phyloP scores from a whole-genome alignment of 2,329 filamentous ascomycete genomes.

The Botrytis pseudocinerea region DNA sequence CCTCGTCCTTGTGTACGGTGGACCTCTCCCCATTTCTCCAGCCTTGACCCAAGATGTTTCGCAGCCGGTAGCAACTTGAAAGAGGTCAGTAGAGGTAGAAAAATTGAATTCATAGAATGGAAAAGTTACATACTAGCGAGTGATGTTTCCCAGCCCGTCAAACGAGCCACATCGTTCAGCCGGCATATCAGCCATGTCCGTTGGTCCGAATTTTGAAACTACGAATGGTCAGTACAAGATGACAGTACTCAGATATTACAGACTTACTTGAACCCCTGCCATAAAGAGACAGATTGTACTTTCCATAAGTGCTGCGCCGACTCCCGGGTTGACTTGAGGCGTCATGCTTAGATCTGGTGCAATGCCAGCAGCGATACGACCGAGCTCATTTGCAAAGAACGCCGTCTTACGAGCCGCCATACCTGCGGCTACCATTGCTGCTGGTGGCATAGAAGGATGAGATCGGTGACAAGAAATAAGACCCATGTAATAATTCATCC shows the following conservation, averaged over 20 bases:
- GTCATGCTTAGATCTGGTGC: constrained; percentile 48
- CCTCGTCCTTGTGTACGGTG: constrained; percentile 62
- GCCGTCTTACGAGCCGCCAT: constrained; percentile 73
- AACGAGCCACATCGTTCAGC: constrained; percentile 70
- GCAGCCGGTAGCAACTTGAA: constrained; percentile 68
- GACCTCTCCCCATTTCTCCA: constrained; percentile 70
- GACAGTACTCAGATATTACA: background rate
- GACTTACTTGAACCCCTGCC: constrained; percentile 68
- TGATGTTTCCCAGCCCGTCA: constrained; percentile 87
- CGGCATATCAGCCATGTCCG: constrained; percentile 75
- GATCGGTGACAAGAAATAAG: constrained; percentile 78
- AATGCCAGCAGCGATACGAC: constrained; percentile 75
- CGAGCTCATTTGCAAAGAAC: constrained; percentile 70
- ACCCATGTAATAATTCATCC: constrained; percentile 84
- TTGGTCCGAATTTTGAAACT: constrained; percentile 72
- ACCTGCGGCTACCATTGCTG: constrained; percentile 79
- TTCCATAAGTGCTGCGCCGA: constrained; percentile 82
- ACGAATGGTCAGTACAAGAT: constrained; percentile 28
- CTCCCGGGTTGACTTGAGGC: constrained; percentile 68
- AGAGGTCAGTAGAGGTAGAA: background rate
- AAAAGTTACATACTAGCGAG: constrained; percentile 52
- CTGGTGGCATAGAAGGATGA: constrained; percentile 88
- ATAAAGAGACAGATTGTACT: constrained; percentile 82
- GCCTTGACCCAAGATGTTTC: constrained; percentile 82
- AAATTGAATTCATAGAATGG: background rate